These are phyloP conservation scores for Jatropha multifida DNA, from an alignment of 441 rosid species.

Conservation along the genomic window DNA sequence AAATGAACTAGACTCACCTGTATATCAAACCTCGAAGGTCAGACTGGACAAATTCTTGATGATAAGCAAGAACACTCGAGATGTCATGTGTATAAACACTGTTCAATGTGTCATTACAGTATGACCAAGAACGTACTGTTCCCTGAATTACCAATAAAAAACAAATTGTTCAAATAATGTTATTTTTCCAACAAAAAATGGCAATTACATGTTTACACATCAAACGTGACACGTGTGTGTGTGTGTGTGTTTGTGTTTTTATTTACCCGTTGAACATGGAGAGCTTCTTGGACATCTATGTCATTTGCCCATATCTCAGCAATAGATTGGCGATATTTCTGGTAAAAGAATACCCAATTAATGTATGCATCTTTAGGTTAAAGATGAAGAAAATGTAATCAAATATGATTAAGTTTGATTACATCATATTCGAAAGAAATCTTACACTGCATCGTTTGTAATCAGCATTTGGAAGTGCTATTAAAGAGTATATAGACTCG, in stretches of 20 bases:
- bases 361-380: not conserved
- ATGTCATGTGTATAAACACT: not conserved
- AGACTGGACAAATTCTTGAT: not conserved
- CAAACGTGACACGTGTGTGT: no score
- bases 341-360: not conserved
- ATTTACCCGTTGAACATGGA: conserved; percentile 3
- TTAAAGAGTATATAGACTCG: no score
- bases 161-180: not conserved
- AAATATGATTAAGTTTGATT: no score
- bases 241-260: no score
- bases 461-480: not conserved
- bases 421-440: not conserved
- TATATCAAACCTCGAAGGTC: conserved; percentile 3
- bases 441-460: not conserved
- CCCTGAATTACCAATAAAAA: not conserved
- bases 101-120: not conserved
- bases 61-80: not conserved
- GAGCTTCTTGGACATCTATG: not conserved
- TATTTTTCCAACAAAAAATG: not conserved
- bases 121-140: not conserved
- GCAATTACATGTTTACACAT: not conserved
- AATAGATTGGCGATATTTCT: not conserved
- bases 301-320: not conserved
- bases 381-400: no score
- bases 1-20: not conserved